Evolutionary conservation across 2,329 filamentous ascomycete genomes (phyloP).

Genomic region (Proliferodiscus dingleyae): DNA sequence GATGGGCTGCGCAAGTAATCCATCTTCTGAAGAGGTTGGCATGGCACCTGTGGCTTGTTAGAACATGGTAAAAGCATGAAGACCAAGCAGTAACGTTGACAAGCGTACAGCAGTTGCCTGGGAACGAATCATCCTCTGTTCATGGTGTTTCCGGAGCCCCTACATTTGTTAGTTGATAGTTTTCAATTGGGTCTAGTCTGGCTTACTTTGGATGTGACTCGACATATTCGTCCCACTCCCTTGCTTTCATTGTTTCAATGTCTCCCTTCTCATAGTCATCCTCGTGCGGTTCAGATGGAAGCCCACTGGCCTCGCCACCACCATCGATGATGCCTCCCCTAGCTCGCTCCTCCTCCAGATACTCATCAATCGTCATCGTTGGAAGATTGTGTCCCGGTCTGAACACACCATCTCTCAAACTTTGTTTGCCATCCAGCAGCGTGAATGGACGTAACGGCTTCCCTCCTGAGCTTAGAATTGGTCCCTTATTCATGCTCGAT

Average conservation of each 20-base stretch:
- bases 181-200: not conserved
- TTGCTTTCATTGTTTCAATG: constrained; percentile 84
- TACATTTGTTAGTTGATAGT: constrained; percentile 17
- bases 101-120: too few species aligned
- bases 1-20: too few species aligned
- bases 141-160: constrained; percentile 73
- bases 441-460: constrained; percentile 91
- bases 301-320: constrained; percentile 69
- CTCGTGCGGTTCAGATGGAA: constrained; percentile 72
- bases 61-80: not conserved
- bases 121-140: constrained; percentile 60
- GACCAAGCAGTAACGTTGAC: not conserved
- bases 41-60: too few species aligned
- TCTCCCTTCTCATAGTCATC: constrained; percentile 87
- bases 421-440: constrained; percentile 69
- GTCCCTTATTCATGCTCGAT: constrained; percentile 51
- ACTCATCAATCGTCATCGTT: constrained; percentile 98
- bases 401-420: constrained; percentile 77
- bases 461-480: constrained; percentile 71
- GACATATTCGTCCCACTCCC: constrained; percentile 91
- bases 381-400: constrained; percentile 86
- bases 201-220: constrained; percentile 74
- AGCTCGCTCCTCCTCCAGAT: constrained; percentile 82
- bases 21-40: too few species aligned
- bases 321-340: constrained; percentile 88